Percentiles rank a stretch among this genome's conserved stretches.
phyloP scores from a whole-genome alignment of 768 basidiomycete species.

The Rhodotorula kratochvilovae region DNA sequence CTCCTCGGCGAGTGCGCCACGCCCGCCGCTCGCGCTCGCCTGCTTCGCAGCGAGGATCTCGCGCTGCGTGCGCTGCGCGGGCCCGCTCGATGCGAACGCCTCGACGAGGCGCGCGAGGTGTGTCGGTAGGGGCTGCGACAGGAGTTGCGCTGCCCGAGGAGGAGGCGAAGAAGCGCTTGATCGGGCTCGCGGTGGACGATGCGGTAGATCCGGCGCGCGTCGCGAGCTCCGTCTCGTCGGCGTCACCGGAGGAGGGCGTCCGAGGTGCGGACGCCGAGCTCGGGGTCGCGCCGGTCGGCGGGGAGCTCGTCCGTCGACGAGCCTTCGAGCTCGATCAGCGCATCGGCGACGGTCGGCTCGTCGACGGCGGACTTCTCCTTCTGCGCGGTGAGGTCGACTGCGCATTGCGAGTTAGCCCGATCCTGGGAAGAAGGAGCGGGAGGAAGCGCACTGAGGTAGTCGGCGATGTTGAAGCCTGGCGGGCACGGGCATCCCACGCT shows the following conservation, averaged over 20 bases:
- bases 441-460: constrained; percentile 73
- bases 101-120: constrained; percentile 68
- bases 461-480: constrained; percentile 91
- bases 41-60: constrained; percentile 49
- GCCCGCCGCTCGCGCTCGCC: constrained; percentile 64
- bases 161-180: constrained; percentile 23
- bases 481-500: constrained; percentile 79
- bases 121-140: constrained; percentile 51
- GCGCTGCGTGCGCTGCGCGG: constrained; percentile 49
- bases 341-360: constrained; percentile 6
- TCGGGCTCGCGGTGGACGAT: constrained; percentile 1
- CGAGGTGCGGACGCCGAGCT: constrained; percentile 16
- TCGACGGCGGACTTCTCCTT: constrained; percentile 41
- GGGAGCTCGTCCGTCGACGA: background rate
- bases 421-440: background rate
- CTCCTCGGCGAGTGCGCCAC: constrained; percentile 54
- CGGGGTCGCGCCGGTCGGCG: constrained; percentile 22
- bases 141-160: constrained; percentile 25
- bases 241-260: background rate
- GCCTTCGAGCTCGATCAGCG: constrained; percentile 17
- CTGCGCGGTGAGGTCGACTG: constrained; percentile 71
- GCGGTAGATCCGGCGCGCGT: constrained; percentile 7
- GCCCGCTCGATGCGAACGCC: constrained; percentile 63
- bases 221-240: constrained; percentile 38
- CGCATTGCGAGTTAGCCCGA: background rate